A percentile compares a stretch with the other conserved stretches of the same genome.
These are phyloP conservation scores for Friedmanniomyces endolithicus DNA, from an alignment of 495 filamentous ascomycete species.

Conservation along the genomic window DNA sequence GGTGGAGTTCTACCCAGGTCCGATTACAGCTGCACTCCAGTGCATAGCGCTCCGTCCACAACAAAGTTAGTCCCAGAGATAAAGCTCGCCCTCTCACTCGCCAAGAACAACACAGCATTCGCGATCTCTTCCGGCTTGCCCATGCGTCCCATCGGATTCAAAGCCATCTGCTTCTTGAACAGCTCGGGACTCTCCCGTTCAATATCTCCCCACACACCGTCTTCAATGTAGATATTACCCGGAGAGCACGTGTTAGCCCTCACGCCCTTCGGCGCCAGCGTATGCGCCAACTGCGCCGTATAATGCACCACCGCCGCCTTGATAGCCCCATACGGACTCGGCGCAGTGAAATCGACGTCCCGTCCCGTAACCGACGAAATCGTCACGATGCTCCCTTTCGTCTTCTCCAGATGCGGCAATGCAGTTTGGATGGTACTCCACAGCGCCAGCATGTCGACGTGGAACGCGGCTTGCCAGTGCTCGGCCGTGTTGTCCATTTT, in stretches of 20 bases:
- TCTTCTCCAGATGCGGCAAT: constrained; percentile 14
- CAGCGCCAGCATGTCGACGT: constrained; percentile 11
- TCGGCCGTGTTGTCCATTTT: constrained; percentile 3
- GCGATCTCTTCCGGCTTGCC: constrained; percentile 20
- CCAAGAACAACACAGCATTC: constrained; percentile 16
- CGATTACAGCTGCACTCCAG: constrained; percentile 17
- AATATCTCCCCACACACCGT: constrained; percentile 11
- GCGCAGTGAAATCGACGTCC: constrained; percentile 18
- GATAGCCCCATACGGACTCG: constrained; percentile 14
- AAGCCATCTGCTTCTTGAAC: constrained; percentile 15
- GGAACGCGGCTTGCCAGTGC: constrained; percentile 10
- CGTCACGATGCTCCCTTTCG: constrained; percentile 15
- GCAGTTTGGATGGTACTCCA: constrained; percentile 5
- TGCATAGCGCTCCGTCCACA: constrained; percentile 14
- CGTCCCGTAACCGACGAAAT: constrained; percentile 16
- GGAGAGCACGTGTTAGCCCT: constrained; percentile 15
- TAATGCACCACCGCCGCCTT: constrained; percentile 19
- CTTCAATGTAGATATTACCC: constrained; percentile 18
- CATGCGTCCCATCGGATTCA: constrained; percentile 20
- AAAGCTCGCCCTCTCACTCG: constrained; percentile 14
- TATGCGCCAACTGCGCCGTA: constrained; percentile 10
- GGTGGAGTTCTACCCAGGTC: too few species aligned
- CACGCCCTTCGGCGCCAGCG: constrained; percentile 16
- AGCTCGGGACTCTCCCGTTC: constrained; percentile 8
- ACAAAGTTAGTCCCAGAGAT: constrained; percentile 9